Percentiles rank a stretch among this genome's conserved stretches.
Conservation (phyloP, 179 eudicot species). For the Heliamphora pulchella region DNA sequence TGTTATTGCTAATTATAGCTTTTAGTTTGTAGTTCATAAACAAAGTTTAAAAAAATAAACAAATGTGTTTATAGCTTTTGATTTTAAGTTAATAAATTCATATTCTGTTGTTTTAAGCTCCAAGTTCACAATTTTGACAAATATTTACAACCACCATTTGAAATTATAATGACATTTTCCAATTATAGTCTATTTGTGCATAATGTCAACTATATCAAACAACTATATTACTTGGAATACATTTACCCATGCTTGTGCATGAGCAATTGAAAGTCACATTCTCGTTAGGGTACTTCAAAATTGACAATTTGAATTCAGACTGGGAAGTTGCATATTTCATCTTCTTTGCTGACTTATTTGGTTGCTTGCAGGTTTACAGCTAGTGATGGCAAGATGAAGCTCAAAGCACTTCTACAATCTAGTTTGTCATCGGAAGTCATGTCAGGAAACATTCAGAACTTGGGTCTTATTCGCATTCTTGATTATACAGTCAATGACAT, state of each 20-base stretch:
- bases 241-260: neutral
- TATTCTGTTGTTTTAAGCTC: neutral
- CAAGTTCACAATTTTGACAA: neutral
- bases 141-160: no score
- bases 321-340: neutral
- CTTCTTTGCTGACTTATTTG: conserved; percentile 11
- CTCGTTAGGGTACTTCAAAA: neutral
- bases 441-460: conserved; percentile 73
- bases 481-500: conserved; percentile 78
- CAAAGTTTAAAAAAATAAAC: no score
- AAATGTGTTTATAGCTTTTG: no score
- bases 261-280: neutral
- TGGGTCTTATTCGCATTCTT: conserved; percentile 66
- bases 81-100: no score
- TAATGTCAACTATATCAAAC: no score
- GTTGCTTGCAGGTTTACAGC: conserved; percentile 54
- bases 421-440: conserved; percentile 52
- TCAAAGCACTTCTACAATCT: conserved; percentile 62
- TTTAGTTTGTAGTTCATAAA: no score
- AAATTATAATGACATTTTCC: no score
- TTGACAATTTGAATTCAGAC: neutral
- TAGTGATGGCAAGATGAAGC: conserved; percentile 76
- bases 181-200: no score
- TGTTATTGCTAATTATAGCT: no score
- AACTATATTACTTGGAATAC: no score